These are phyloP conservation scores for Turnera subulata DNA, from an alignment of 345 rosid genomes.

Conservation along the genomic window DNA sequence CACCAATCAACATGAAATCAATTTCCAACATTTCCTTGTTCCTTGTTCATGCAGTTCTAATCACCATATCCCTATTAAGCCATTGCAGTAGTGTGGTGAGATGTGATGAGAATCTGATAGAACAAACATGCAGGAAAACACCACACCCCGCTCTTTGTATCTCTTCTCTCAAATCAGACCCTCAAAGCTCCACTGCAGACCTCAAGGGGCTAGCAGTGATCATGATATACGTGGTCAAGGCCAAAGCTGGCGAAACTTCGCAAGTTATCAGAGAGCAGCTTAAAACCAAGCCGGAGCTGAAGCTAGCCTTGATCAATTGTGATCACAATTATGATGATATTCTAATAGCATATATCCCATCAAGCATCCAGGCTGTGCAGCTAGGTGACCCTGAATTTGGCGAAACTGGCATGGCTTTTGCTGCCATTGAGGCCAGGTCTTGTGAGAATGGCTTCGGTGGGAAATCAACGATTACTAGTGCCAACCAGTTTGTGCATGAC, in stretches of 20 bases:
- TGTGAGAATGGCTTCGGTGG: slow-evolving; percentile 2
- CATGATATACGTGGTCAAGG: not conserved
- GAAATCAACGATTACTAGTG: not conserved
- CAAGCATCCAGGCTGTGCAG: not conserved
- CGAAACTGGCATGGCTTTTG: not conserved
- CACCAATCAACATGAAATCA: too few relatives aligned
- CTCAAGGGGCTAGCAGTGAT: not conserved
- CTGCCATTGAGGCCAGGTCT: not conserved
- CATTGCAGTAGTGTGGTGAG: not conserved
- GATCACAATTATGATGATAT: not conserved
- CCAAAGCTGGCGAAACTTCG: not conserved
- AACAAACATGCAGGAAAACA: not conserved
- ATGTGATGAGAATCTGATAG: not conserved
- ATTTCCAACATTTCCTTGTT: not conserved
- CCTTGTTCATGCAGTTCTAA: not conserved
- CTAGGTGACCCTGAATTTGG: not conserved
- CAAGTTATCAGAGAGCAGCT: not conserved
- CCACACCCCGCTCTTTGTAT: not conserved
- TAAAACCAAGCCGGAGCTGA: not conserved
- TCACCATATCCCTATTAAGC: not conserved
- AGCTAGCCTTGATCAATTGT: not conserved
- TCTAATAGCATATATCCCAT: not conserved
- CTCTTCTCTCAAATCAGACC: not conserved
- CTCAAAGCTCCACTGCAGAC: not conserved
- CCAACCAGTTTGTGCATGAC: not conserved